Conservation (phyloP, 2,329 filamentous ascomycete species). For the Aureobasidium mangrovei region DNA sequence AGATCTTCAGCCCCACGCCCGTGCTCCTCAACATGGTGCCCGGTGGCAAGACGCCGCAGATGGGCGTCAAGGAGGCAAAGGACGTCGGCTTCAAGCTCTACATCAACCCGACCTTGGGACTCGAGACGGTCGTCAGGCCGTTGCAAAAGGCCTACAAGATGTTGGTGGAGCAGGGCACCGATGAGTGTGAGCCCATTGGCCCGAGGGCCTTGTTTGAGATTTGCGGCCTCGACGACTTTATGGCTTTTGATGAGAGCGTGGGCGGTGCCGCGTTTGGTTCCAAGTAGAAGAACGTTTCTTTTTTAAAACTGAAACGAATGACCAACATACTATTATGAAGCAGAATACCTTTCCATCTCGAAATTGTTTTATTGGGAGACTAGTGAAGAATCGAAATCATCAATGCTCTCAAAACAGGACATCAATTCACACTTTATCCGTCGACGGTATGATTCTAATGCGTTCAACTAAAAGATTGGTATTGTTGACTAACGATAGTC, state of each 20-base stretch:
- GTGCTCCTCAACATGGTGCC: constrained; percentile 52
- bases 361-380: no score
- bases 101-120: constrained; percentile 46
- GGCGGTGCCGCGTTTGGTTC: constrained; percentile 29
- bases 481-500: no score
- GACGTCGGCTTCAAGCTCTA: constrained; percentile 51
- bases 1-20: constrained; percentile 40
- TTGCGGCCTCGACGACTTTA: constrained; percentile 43
- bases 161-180: constrained; percentile 33
- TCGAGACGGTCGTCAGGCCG: constrained; percentile 36
- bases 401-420: no score
- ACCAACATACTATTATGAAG: no score
- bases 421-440: no score
- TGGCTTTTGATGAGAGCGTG: constrained; percentile 41
- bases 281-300: background rate
- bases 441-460: no score
- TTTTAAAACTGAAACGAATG: no score
- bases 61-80: constrained; percentile 44
- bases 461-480: no score
- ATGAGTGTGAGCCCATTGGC: constrained; percentile 30
- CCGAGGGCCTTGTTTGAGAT: constrained; percentile 44
- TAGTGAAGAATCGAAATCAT: no score
- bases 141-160: constrained; percentile 21
- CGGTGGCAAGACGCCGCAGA: constrained; percentile 46
- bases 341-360: no score